A percentile compares a stretch with the other conserved stretches of the same genome.
phyloP scores from a whole-genome alignment of 441 rosid genomes.

The Eruca vesicaria region DNA sequence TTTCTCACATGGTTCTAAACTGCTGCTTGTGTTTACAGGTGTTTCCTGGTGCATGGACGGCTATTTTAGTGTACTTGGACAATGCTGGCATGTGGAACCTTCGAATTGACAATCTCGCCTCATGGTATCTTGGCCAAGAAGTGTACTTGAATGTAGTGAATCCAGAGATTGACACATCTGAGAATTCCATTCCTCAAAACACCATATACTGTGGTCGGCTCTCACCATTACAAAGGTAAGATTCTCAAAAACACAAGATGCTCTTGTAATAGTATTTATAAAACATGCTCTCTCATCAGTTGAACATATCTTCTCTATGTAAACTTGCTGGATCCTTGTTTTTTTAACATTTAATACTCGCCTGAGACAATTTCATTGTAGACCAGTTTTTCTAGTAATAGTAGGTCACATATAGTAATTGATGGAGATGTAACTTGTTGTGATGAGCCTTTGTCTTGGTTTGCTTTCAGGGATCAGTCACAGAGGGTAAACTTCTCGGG shows the following conservation, averaged over 20 bases:
- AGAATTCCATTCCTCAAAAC: slow-evolving; percentile 56
- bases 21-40: slow-evolving; percentile 45
- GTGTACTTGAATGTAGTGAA: slow-evolving; percentile 63
- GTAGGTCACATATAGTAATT: background rate
- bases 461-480: slow-evolving; percentile 68
- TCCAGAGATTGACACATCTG: slow-evolving; percentile 63
- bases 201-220: slow-evolving; percentile 73
- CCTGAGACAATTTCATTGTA: too few relatives aligned
- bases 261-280: background rate
- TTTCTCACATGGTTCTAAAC: background rate
- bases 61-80: slow-evolving; percentile 75
- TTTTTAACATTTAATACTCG: too few relatives aligned
- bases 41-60: slow-evolving; percentile 92
- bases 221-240: slow-evolving; percentile 77
- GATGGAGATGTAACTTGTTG: background rate
- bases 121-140: slow-evolving; percentile 91
- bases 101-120: slow-evolving; percentile 65
- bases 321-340: too few relatives aligned
- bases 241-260: slow-evolving; percentile 18
- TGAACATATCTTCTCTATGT: too few relatives aligned
- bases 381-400: too few relatives aligned
- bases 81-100: slow-evolving; percentile 89
- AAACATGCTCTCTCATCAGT: too few relatives aligned
- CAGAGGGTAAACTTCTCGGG: slow-evolving; percentile 60
- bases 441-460: background rate